Evolutionary conservation across 805 yeast genomes (phyloP).

Genomic region (Lipomyces sp.): DNA sequence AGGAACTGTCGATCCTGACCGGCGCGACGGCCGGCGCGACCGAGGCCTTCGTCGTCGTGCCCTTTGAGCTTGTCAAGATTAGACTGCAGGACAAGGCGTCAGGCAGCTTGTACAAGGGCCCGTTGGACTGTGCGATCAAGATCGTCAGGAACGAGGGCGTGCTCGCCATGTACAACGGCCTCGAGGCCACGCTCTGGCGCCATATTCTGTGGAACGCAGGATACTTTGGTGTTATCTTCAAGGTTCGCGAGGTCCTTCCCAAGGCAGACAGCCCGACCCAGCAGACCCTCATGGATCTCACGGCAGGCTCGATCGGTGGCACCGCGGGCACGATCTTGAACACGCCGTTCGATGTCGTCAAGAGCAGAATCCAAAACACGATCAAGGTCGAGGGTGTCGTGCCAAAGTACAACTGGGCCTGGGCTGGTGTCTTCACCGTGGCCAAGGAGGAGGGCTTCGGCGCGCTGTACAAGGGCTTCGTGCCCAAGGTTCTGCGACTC

Average conservation of each 20-base stretch:
- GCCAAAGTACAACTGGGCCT: slow-evolving; percentile 89
- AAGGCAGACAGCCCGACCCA: slow-evolving; percentile 65
- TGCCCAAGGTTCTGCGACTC: slow-evolving; percentile 93
- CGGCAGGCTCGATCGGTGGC: slow-evolving; percentile 96
- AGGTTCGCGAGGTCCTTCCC: slow-evolving; percentile 76
- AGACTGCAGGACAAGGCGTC: slow-evolving; percentile 87
- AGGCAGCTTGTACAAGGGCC: slow-evolving; percentile 63
- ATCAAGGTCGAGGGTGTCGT: slow-evolving; percentile 64
- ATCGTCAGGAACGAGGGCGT: slow-evolving; percentile 74
- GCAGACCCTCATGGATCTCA: slow-evolving; percentile 79
- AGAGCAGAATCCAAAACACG: slow-evolving; percentile 87
- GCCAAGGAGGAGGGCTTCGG: slow-evolving; percentile 86
- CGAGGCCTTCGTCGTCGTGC: slow-evolving; percentile 95
- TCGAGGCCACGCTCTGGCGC: slow-evolving; percentile 97
- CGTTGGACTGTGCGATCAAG: slow-evolving; percentile 72
- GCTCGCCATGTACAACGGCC: slow-evolving; percentile 84
- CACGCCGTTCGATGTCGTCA: slow-evolving; percentile 94
- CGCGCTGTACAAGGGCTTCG: slow-evolving; percentile 92
- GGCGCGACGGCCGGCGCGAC: slow-evolving; percentile 99
- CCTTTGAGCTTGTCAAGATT: slow-evolving; percentile 93
- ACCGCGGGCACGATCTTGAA: slow-evolving; percentile 91
- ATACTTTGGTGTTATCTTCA: slow-evolving; percentile 92
- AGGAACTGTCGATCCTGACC: slow-evolving; percentile 79
- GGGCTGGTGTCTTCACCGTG: slow-evolving; percentile 71
- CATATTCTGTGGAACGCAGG: slow-evolving; percentile 97